Conservation (phyloP, 23 red algal genomes). For the Gracilariopsis chorda region DNA sequence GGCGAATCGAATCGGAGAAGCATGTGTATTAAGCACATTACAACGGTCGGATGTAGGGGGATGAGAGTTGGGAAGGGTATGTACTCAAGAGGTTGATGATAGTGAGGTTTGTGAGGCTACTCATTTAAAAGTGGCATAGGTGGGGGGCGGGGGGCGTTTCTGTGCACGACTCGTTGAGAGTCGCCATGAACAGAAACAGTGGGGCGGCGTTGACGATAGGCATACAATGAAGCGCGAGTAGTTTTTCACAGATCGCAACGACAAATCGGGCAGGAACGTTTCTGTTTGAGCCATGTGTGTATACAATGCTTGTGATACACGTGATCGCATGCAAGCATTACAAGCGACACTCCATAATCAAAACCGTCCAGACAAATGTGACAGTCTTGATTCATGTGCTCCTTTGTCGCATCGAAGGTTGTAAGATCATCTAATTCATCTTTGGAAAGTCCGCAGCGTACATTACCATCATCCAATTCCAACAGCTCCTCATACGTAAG, state of each 20-base stretch:
- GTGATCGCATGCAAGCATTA: conserved; percentile 61
- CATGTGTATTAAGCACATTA: too few relatives aligned
- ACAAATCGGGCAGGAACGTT: conserved; percentile 60
- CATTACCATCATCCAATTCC: conserved; percentile 62
- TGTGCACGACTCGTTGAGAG: too few relatives aligned
- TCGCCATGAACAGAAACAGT: too few relatives aligned
- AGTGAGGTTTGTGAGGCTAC: too few relatives aligned
- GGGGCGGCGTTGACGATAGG: too few relatives aligned
- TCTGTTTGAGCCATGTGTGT: conserved; percentile 60
- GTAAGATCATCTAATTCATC: conserved; percentile 50
- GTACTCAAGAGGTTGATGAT: too few relatives aligned
- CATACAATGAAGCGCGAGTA: too few relatives aligned
- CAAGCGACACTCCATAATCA: conserved; percentile 48
- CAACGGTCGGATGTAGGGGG: too few relatives aligned
- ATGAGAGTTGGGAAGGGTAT: too few relatives aligned
- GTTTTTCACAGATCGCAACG: conserved; percentile 60
- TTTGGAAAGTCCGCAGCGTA: conserved; percentile 50
- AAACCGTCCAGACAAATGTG: conserved; percentile 64
- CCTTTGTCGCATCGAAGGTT: conserved; percentile 28
- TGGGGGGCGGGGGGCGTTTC: too few relatives aligned
- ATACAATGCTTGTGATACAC: conserved; percentile 71
- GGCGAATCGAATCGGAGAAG: too few relatives aligned
- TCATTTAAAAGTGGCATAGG: too few relatives aligned
- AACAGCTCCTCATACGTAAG: conserved; percentile 68
- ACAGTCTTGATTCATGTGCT: conserved; percentile 5